Evolutionary conservation across 164 flowering plant species (phyloP).

Genomic region (Aristolochia fimbriata): DNA sequence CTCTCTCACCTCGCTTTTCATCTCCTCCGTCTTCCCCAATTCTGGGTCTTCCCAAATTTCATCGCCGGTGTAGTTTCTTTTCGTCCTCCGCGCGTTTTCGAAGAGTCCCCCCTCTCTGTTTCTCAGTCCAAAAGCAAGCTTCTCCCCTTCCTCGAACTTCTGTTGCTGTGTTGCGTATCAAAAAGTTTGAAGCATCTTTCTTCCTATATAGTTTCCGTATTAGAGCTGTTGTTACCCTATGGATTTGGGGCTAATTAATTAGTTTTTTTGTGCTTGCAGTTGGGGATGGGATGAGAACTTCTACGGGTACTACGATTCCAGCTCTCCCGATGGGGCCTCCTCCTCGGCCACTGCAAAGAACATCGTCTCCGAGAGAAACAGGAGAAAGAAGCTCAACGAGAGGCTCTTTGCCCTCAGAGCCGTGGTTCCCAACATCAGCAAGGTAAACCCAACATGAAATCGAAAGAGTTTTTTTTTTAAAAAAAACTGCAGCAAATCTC

Average conservation of each 20-base stretch:
- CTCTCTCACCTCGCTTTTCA: background rate
- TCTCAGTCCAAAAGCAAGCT: background rate
- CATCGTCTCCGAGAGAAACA: constrained; percentile 71
- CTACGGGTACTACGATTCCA: constrained; percentile 64
- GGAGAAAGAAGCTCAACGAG: constrained; percentile 79
- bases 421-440: constrained; percentile 80
- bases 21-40: background rate
- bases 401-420: constrained; percentile 74
- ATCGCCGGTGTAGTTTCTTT: background rate
- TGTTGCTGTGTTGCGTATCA: background rate
- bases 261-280: constrained; percentile 6
- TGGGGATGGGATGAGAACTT: constrained; percentile 49
- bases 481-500: too few species aligned
- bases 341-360: constrained; percentile 45
- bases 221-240: background rate
- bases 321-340: constrained; percentile 76
- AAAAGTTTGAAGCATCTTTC: background rate
- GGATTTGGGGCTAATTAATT: background rate
- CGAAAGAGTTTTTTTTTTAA: too few species aligned
- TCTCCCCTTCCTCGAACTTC: background rate
- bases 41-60: background rate
- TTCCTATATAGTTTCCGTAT: background rate
- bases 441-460: constrained; percentile 27
- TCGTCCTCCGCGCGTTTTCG: background rate
- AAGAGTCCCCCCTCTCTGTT: background rate